Base-by-base conservation (phyloP, 495 filamentous ascomycete species). In the Penicillium silybi region DNA sequence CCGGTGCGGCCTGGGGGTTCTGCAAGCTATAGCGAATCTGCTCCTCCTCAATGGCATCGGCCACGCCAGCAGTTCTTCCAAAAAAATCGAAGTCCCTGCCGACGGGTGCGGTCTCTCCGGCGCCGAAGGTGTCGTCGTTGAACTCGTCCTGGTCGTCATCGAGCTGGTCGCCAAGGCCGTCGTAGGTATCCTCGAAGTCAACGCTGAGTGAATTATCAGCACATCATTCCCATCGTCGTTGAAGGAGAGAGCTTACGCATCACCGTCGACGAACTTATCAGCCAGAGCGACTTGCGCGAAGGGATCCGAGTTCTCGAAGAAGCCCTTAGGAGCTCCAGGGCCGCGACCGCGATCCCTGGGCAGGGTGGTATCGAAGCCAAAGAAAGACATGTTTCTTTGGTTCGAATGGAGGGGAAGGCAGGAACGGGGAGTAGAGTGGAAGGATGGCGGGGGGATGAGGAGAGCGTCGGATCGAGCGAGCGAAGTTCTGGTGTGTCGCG, bases 71-170 rank as follows among this genome's bases (percentile, higher is more conserved):
- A 16, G 95, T 97, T 53, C 84, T 86, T 2, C 90, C 91, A 54
- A 92, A 92, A 74, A 97, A 99, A 65, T 99, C 93, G 65, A 97
- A 99, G 68, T 99, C 95, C 63, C 87, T 92, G 61, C 91, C 91
- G 17, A 92, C 80, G 13, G 70, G 65, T 49, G 66, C 67, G 32
- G 64, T 62, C 41, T 62, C 70, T 20, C 58, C 77, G 46, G 66
- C 74, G 50, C 93, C 93, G 60, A 99, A 99, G n/a, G 93, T 99
- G 66, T 96, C 95, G 61, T 97, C 90, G 69, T 99, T 99, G 78
- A 97, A 90, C 38, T 79, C 90, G 74, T 99, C 93, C 59, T 92
- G 88, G 16, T 89, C 87, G 62, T 97, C 92, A 59, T 96, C 87
- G 26, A 99, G 82, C 65, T 88, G 84, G 67, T 96, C 89, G 3